Conservation (phyloP, 345 rosid species). For the Linum lewisii region DNA sequence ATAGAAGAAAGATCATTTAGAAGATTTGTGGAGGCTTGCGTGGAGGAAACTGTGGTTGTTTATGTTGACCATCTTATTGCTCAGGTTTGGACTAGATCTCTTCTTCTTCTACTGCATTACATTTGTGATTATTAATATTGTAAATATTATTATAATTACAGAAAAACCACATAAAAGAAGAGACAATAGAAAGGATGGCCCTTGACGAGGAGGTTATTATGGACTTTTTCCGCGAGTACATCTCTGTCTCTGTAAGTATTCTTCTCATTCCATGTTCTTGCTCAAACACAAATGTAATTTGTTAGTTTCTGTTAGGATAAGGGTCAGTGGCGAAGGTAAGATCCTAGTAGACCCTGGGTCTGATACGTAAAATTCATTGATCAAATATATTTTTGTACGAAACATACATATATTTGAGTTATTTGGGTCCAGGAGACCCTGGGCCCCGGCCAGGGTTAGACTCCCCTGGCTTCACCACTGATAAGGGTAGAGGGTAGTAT, state of each 20-base stretch:
- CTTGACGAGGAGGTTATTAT: conserved; percentile 90
- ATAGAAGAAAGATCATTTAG: conserved; percentile 91
- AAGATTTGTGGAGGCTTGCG: conserved; percentile 90
- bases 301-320: too few relatives aligned
- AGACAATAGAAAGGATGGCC: conserved; percentile 91
- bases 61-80: conserved; percentile 83
- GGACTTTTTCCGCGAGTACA: conserved; percentile 94
- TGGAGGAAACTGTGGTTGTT: conserved; percentile 86
- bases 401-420: too few relatives aligned
- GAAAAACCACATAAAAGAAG: conserved; percentile 91
- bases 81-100: conserved; percentile 47
- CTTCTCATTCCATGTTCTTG: not conserved
- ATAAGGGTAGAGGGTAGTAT: too few relatives aligned
- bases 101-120: too few relatives aligned
- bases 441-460: too few relatives aligned
- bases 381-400: too few relatives aligned
- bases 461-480: too few relatives aligned
- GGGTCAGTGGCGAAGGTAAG: too few relatives aligned
- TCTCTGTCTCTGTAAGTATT: conserved; percentile 68
- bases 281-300: not conserved
- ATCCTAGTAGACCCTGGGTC: too few relatives aligned
- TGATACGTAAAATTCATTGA: too few relatives aligned
- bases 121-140: conserved; percentile 6
- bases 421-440: too few relatives aligned
- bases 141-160: conserved; percentile 23